Percentiles rank a stretch among this genome's conserved stretches.
phyloP scores from a whole-genome alignment of 345 rosid genomes.

The Salix arbutifolia region DNA sequence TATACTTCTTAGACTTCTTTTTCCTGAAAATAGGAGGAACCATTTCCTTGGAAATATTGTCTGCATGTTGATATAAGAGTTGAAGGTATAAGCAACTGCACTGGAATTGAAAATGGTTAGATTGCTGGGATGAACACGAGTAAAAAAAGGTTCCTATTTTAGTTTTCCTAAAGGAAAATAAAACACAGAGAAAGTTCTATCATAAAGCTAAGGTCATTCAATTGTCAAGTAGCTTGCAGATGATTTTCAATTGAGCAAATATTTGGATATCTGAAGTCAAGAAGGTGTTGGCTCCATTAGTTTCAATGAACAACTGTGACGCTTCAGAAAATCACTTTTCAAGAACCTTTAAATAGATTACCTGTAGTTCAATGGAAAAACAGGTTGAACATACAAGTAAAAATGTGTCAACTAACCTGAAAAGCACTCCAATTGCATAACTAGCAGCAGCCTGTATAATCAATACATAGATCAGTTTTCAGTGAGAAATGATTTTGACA shows the following conservation, averaged over 20 bases:
- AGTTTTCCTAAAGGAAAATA: neutral
- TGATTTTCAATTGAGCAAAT: neutral
- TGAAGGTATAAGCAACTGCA: slow-evolving; percentile 95
- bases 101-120: slow-evolving; percentile 32
- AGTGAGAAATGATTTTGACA: neutral
- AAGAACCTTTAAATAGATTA: neutral
- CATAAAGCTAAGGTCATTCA: neutral
- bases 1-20: slow-evolving; percentile 68
- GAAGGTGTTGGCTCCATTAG: neutral
- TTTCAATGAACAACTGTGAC: neutral
- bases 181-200: neutral
- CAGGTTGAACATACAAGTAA: neutral
- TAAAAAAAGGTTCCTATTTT: neutral
- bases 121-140: slow-evolving; percentile 3
- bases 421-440: slow-evolving; percentile 74
- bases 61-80: slow-evolving; percentile 70
- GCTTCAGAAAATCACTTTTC: neutral
- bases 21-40: slow-evolving; percentile 68
- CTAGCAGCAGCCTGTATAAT: slow-evolving; percentile 72
- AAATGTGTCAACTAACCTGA: slow-evolving; percentile 54
- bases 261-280: neutral
- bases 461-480: slow-evolving; percentile 16
- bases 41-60: slow-evolving; percentile 61
- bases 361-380: neutral
- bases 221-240: neutral